Evolutionary conservation across 768 basidiomycete species (phyloP).

Genomic region (Mycena haematopus): DNA sequence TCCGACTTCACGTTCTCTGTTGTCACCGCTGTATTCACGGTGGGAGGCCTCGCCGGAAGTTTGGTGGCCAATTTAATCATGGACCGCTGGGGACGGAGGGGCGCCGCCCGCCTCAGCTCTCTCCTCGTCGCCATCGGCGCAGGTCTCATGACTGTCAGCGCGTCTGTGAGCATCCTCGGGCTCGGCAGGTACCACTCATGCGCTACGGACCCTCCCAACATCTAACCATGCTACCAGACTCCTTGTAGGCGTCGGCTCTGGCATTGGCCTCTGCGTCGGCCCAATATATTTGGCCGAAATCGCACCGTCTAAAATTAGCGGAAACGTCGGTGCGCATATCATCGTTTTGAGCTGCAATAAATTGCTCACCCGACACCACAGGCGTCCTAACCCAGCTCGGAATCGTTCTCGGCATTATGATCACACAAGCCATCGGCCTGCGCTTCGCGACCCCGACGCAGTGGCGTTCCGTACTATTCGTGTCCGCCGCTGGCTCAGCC

Average conservation of each 20-base stretch:
- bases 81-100: conserved; percentile 74
- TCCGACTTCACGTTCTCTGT: conserved; percentile 77
- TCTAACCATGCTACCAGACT: conserved; percentile 47
- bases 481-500: conserved; percentile 63
- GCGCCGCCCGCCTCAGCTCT: conserved; percentile 67
- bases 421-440: conserved; percentile 82
- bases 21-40: conserved; percentile 85
- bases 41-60: conserved; percentile 87
- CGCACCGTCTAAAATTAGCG: conserved; percentile 76
- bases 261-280: conserved; percentile 77
- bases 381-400: conserved; percentile 83
- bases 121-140: conserved; percentile 63
- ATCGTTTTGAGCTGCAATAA: not conserved
- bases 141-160: conserved; percentile 67
- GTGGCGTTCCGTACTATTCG: conserved; percentile 76
- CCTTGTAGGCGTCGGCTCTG: conserved; percentile 73
- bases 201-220: not conserved
- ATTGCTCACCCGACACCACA: conserved; percentile 33
- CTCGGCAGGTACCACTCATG: conserved; percentile 65
- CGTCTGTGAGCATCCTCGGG: conserved; percentile 58
- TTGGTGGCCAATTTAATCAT: conserved; percentile 69
- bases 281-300: conserved; percentile 90
- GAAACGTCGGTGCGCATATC: conserved; percentile 64
- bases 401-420: conserved; percentile 86
- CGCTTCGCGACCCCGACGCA: conserved; percentile 67